Evolutionary conservation across 2,329 filamentous ascomycete genomes (phyloP).

Genomic region (Neonectria ditissima): DNA sequence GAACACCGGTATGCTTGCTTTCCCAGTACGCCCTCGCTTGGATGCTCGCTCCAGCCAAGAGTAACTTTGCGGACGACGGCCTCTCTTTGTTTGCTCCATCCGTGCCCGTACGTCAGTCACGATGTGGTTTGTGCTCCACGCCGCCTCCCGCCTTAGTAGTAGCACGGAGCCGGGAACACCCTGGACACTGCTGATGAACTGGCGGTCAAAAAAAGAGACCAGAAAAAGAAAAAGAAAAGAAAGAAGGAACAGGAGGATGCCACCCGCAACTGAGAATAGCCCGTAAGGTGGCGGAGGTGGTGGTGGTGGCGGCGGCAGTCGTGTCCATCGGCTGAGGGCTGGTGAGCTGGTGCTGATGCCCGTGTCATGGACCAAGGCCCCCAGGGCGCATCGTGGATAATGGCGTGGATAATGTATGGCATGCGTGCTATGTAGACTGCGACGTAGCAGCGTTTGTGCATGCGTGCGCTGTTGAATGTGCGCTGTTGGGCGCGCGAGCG

Average conservation of each 20-base stretch:
- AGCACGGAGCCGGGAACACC: constrained; percentile 37
- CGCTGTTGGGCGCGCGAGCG: constrained; percentile 11
- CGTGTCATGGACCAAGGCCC: constrained; percentile 35
- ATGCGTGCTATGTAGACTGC: constrained; percentile 5
- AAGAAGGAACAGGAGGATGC: constrained; percentile 22
- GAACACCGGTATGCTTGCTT: constrained; percentile 16
- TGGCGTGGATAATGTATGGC: constrained; percentile 9
- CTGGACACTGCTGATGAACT: constrained; percentile 55
- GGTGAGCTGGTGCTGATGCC: constrained; percentile 26
- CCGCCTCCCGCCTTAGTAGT: constrained; percentile 36
- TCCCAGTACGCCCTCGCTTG: constrained; percentile 1
- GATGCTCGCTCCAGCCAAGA: background rate
- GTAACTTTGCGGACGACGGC: constrained; percentile 1
- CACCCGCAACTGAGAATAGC: constrained; percentile 9
- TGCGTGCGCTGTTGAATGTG: constrained; percentile 20
- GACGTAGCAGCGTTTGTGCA: background rate
- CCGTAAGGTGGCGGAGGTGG: constrained; percentile 3
- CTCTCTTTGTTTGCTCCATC: constrained; percentile 18
- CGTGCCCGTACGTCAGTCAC: background rate
- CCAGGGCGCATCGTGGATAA: constrained; percentile 17
- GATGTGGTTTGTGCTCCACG: constrained; percentile 36
- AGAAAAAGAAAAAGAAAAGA: too few relatives aligned
- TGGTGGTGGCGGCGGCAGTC: constrained; percentile 23
- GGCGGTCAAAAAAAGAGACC: constrained; percentile 57
- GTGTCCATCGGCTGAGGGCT: constrained; percentile 28